Evolutionary conservation across 2,329 filamentous ascomycete species (phyloP).

Genomic region (Cladobotryum mycophilum): DNA sequence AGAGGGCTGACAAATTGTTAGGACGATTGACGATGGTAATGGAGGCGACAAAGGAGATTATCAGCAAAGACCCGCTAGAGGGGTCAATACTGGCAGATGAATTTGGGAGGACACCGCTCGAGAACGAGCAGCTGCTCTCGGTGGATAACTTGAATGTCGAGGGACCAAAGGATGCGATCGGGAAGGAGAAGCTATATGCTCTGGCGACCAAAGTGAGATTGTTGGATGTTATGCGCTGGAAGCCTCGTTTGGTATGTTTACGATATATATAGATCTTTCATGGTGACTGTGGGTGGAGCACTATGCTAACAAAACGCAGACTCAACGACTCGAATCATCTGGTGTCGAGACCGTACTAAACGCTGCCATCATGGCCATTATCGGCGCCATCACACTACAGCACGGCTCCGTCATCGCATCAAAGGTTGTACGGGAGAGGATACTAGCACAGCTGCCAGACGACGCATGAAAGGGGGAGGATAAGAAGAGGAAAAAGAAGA

Average conservation of each 20-base stretch:
- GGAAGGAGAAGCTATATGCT: constrained; percentile 57
- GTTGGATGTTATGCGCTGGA: constrained; percentile 76
- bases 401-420: constrained; percentile 74
- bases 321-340: constrained; percentile 62
- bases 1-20: constrained; percentile 14
- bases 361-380: constrained; percentile 73
- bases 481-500: neutral
- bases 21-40: constrained; percentile 33
- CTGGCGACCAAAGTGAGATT: constrained; percentile 68
- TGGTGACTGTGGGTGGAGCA: neutral
- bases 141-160: constrained; percentile 62
- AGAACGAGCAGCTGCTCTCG: constrained; percentile 64
- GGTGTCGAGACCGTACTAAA: constrained; percentile 70
- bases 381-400: constrained; percentile 86
- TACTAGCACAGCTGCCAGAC: constrained; percentile 44
- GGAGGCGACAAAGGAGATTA: constrained; percentile 34
- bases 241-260: constrained; percentile 66
- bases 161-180: constrained; percentile 56
- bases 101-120: constrained; percentile 57
- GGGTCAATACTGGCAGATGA: constrained; percentile 33
- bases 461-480: constrained; percentile 3
- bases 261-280: neutral
- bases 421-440: constrained; percentile 67
- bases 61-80: constrained; percentile 25
- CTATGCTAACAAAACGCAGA: constrained; percentile 29